These are phyloP conservation scores for Eucalyptus tenuipes DNA, from an alignment of 345 rosid genomes.

Conservation along the genomic window DNA sequence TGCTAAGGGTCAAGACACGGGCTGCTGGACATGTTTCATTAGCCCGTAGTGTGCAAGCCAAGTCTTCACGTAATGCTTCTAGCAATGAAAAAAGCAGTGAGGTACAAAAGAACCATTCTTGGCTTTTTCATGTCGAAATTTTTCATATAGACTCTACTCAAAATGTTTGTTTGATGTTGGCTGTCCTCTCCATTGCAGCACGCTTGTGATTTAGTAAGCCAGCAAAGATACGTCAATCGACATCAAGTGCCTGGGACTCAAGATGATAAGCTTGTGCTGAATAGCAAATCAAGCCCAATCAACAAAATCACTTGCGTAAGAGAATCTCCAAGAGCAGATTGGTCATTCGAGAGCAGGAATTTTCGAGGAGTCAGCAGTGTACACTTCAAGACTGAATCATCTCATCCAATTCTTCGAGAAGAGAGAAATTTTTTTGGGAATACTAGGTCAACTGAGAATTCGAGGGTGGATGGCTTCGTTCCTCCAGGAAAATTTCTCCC, in stretches of 20 bases:
- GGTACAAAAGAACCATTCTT: neutral
- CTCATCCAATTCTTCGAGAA: neutral
- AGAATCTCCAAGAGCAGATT: slow-evolving; percentile 1
- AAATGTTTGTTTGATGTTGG: neutral
- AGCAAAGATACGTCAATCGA: neutral
- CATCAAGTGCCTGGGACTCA: neutral
- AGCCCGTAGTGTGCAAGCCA: neutral
- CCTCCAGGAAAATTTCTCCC: slow-evolving; percentile 4
- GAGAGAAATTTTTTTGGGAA: neutral
- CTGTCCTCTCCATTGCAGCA: slow-evolving; percentile 8
- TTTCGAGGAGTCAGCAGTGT: slow-evolving; percentile 2
- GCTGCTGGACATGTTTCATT: neutral
- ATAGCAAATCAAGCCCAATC: slow-evolving; percentile 1
- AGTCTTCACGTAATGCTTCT: neutral
- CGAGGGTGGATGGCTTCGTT: neutral
- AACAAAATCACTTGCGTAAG: neutral
- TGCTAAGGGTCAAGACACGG: slow-evolving; percentile 35
- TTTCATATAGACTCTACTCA: neutral
- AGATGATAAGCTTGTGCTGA: neutral
- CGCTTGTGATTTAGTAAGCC: neutral
- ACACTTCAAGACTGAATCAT: slow-evolving; percentile 3
- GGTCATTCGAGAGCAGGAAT: slow-evolving; percentile 3
- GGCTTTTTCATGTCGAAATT: neutral
- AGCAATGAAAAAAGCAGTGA: neutral
- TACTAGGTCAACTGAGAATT: slow-evolving; percentile 5